Evolutionary conservation across 305 asterid genomes (phyloP).

Genomic region (Solanum hybrid): DNA sequence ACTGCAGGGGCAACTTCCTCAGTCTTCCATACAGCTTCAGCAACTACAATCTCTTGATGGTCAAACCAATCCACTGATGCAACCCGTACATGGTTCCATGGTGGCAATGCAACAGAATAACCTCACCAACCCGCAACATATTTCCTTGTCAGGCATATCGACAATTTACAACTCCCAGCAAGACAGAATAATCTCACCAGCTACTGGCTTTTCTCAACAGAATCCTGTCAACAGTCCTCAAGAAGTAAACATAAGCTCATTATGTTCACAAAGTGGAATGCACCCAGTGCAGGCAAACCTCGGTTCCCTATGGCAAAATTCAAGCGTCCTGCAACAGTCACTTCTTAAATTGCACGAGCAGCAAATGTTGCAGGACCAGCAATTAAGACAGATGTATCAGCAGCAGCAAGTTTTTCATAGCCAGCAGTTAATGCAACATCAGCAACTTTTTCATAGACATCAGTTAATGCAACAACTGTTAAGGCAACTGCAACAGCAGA

Average conservation of each 20-base stretch:
- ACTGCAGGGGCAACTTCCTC: background rate
- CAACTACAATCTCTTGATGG: background rate
- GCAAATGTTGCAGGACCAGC: constrained; percentile 59
- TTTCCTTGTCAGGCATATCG: background rate
- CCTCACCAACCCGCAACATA: background rate
- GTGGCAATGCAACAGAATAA: background rate
- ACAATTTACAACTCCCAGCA: background rate
- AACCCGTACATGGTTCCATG: background rate
- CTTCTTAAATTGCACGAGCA: constrained; percentile 73
- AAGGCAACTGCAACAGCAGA: constrained; percentile 1
- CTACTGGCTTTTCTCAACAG: background rate
- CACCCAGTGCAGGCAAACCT: background rate
- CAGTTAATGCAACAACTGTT: constrained; percentile 37
- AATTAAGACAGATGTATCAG: constrained; percentile 48
- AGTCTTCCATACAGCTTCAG: background rate
- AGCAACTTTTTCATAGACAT: constrained; percentile 44
- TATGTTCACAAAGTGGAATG: background rate
- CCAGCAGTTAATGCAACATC: constrained; percentile 50
- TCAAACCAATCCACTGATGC: background rate
- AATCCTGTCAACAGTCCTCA: background rate
- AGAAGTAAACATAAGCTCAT: background rate
- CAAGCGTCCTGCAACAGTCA: constrained; percentile 55
- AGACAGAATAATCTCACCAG: background rate
- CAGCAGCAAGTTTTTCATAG: constrained; percentile 48
- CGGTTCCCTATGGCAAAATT: constrained; percentile 50